Percentiles rank a stretch among this genome's conserved stretches.
These are phyloP conservation scores for Turnera subulata DNA, from an alignment of 345 rosid genomes.

Conservation along the genomic window DNA sequence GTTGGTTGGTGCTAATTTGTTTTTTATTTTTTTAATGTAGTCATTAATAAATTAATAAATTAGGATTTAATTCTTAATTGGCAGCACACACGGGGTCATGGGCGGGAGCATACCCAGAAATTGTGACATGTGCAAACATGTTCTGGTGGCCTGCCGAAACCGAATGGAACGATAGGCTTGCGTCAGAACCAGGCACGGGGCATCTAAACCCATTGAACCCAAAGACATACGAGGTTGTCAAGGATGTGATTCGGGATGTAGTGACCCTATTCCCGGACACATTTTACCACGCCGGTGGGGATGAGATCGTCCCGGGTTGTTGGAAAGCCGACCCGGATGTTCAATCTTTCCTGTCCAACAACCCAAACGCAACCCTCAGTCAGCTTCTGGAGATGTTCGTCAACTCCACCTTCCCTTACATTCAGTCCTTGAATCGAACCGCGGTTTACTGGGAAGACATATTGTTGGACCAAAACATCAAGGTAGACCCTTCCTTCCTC, in stretches of 20 bases:
- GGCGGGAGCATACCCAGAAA: conserved; percentile 81
- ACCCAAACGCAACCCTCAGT: conserved; percentile 67
- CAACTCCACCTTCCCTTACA: conserved; percentile 53
- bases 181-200: conserved; percentile 83
- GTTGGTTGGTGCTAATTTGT: conserved; percentile 12
- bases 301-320: conserved; percentile 73
- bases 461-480: conserved; percentile 43
- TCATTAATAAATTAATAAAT: not conserved
- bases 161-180: conserved; percentile 53
- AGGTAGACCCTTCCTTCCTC: conserved; percentile 44
- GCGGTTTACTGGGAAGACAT: conserved; percentile 90
- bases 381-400: conserved; percentile 65
- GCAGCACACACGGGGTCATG: conserved; percentile 80
- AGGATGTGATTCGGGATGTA: conserved; percentile 52
- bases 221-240: conserved; percentile 61
- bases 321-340: conserved; percentile 71
- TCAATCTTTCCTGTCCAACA: conserved; percentile 47
- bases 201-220: conserved; percentile 78
- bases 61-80: not conserved
- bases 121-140: conserved; percentile 79
- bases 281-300: conserved; percentile 73
- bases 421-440: conserved; percentile 62
- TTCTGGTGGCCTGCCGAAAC: conserved; percentile 72
- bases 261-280: conserved; percentile 56
- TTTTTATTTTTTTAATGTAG: not conserved